Base-by-base conservation (phyloP, 2,329 filamentous ascomycete genomes). In the Arthroderma sp. region DNA sequence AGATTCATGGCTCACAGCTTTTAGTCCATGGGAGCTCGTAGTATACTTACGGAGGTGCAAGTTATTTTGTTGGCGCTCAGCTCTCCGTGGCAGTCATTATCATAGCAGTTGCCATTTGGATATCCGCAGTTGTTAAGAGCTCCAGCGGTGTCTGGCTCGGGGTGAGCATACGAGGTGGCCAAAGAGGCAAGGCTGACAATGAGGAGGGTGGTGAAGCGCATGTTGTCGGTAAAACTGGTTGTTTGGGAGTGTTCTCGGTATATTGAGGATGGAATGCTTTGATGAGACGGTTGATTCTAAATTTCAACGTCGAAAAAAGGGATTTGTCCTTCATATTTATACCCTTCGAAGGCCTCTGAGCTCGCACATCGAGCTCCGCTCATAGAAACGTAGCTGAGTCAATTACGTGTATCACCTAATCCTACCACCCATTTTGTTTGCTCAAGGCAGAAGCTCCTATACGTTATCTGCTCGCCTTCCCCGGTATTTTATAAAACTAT, bases 101-200 rank as follows among this genome's bases (percentile, higher is more conserved):
- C 55, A 9, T 59, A 59, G 51, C 58, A 59, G 52, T 59, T 59
- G n/a, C 58, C 58, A 31, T 57, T 59, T n/a, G 55, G 55, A 17
- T 52, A 57, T n/a, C 58, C 58, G 55, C 58, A 59, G 41, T 25
- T 25, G 21, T 37, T 37, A 9, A 5, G 31, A 11, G 39, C 39
- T 3, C 25, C 4, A 17, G 44, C 38, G 17, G 38, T n/a, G 1
- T 56, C 44, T 1, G 44, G 41, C 25, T 54, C 55, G 6, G 58
- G 58, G 25, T 39, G 11, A 31, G 58, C 55, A 11, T 41, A 57
- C 21, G 58, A 38, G 23, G 39, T 52, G 38, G 55, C 55, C 49
- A 57, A 15, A 28, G 55, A 49, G 21, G 58, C 58, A 37, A 59
- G 39, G 38, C 54, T 35, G 35, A 55, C 38, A 23, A 57, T 15